A percentile compares a stretch with the other conserved stretches of the same genome.
Evolutionary conservation across 345 rosid genomes (phyloP).

Genomic region (Microthlaspi erraticum): DNA sequence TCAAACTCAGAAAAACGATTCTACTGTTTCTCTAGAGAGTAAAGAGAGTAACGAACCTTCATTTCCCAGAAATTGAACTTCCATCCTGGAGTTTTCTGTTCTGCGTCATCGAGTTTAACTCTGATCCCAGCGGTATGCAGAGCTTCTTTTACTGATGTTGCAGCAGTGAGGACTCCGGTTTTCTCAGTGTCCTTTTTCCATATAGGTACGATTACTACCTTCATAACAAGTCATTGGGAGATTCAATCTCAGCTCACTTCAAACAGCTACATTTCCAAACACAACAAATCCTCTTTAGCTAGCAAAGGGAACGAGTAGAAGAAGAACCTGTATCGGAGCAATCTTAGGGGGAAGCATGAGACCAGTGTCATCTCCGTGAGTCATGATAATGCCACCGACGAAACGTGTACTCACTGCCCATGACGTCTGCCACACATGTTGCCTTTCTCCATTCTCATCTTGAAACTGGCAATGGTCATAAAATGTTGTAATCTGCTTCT

Average conservation of each 20-base stretch:
- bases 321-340: conserved; percentile 83
- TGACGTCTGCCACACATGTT: conserved; percentile 98
- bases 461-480: conserved; percentile 64
- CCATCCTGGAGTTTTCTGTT: conserved; percentile 89
- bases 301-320: no score
- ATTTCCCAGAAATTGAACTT: conserved; percentile 97
- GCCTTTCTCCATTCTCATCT: conserved; percentile 91
- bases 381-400: conserved; percentile 96
- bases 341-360: conserved; percentile 89
- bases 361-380: conserved; percentile 96
- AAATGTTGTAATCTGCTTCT: no score
- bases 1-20: background rate
- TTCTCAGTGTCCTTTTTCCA: conserved; percentile 87
- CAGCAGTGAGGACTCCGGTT: conserved; percentile 72
- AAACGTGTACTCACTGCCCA: conserved; percentile 98
- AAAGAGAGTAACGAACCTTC: conserved; percentile 59
- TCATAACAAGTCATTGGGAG: conserved; percentile 8
- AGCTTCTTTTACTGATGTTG: conserved; percentile 65
- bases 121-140: conserved; percentile 66
- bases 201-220: conserved; percentile 89
- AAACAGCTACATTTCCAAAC: no score
- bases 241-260: conserved; percentile 9
- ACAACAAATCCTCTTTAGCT: no score
- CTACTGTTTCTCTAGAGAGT: background rate
- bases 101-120: conserved; percentile 91